These are phyloP conservation scores for Tetrahymena thermophila DNA, from an alignment of 73 alveolate genomes.

Conservation along the genomic window DNA sequence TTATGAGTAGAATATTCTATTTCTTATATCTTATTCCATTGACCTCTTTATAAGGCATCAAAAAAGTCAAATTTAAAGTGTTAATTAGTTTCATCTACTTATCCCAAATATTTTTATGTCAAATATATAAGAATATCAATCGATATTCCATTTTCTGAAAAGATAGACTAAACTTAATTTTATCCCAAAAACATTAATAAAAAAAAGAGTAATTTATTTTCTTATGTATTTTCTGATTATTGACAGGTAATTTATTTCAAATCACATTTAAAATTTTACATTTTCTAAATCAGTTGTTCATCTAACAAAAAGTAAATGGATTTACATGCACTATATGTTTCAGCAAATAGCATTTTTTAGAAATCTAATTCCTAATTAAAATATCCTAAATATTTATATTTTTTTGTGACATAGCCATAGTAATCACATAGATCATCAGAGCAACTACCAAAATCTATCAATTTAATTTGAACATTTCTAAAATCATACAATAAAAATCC, in stretches of 20 bases:
- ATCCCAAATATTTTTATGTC: neutral
- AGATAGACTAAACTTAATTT: neutral
- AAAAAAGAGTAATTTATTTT: neutral
- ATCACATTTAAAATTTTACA: neutral
- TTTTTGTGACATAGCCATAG: neutral
- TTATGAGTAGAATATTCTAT: neutral
- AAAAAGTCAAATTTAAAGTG: neutral
- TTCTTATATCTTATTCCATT: neutral
- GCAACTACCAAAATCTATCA: neutral
- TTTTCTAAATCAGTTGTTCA: neutral
- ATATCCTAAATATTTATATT: neutral
- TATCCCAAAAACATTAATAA: neutral
- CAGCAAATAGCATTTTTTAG: neutral
- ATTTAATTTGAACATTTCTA: neutral
- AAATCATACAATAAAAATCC: neutral
- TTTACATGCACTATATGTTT: neutral
- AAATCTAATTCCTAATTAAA: neutral
- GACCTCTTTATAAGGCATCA: neutral
- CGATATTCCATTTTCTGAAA: neutral
- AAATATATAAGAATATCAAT: neutral
- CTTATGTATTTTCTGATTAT: neutral
- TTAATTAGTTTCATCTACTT: neutral
- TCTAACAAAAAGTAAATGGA: neutral
- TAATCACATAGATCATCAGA: neutral
- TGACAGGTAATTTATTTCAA: neutral